phyloP scores from a whole-genome alignment of 2,329 filamentous ascomycete species.

The Monilinia vaccinii-corymbosi region DNA sequence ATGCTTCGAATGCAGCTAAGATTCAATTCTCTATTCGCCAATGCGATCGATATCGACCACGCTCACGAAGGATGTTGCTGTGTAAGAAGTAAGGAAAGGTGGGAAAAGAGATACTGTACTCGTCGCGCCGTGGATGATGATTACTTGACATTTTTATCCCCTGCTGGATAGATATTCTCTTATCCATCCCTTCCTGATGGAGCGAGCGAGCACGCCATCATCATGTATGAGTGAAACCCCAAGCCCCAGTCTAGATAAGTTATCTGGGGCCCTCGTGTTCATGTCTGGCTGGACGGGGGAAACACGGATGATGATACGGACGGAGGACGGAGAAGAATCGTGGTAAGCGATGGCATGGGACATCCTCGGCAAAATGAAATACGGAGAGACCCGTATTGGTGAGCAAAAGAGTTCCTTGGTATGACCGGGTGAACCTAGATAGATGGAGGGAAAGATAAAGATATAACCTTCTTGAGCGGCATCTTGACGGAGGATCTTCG shows the following conservation, averaged over 20 bases:
- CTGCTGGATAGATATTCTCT: not conserved
- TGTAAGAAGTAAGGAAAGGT: not conserved
- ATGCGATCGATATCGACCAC: not conserved
- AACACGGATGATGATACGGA: not conserved
- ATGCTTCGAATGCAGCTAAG: constrained; percentile 8
- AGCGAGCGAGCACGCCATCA: constrained; percentile 8
- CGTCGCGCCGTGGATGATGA: not conserved
- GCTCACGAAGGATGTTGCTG: not conserved
- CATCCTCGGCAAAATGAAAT: too few relatives aligned
- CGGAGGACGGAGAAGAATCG: too few relatives aligned
- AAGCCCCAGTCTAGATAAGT: not conserved
- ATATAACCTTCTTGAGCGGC: too few relatives aligned
- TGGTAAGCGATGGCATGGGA: too few relatives aligned
- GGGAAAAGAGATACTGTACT: too few relatives aligned
- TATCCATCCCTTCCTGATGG: not conserved
- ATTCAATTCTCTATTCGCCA: constrained; percentile 5
- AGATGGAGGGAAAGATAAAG: too few relatives aligned
- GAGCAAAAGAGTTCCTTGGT: too few relatives aligned
- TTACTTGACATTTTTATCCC: constrained; percentile 4
- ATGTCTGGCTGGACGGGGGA: not conserved
- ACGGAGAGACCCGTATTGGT: too few relatives aligned
- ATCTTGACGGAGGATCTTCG: not conserved
- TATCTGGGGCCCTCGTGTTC: not conserved
- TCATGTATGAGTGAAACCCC: not conserved
- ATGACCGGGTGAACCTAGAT: too few relatives aligned